Base-by-base conservation (phyloP, 2,329 filamentous ascomycete genomes). In the Microsporum audouinii region DNA sequence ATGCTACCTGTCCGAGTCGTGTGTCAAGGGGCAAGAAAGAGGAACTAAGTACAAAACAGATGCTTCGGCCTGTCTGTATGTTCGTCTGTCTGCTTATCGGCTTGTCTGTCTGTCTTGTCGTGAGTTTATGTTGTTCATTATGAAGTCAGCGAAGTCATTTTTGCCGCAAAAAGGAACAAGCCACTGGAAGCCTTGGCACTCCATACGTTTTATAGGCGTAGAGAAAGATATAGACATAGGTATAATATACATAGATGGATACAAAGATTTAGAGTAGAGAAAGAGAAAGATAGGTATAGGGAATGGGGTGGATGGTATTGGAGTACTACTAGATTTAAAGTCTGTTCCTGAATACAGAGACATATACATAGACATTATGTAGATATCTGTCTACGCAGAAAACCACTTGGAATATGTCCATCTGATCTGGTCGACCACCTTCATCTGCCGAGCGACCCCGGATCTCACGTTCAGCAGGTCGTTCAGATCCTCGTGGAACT, bases 341-440 rank as follows among this genome's bases (percentile, higher is more conserved):
- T 23, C 17, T 23, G 1, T 23, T 23, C 17, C 17, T 23, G 17
- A 23, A 23, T 23, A 23, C 17, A 23, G 17, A 43, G 14, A 12
- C 17, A 43, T 39, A 39, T 41, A 41, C 12, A 27, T 39, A 39
- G 10, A 41, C 2, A 27, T n/a, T 2, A 56, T 36, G 1, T 33
- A n/a, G 7, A 14, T 56, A 36, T 4, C 8, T 8, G 8, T 38
- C 55, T 57, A 57, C 36, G 61, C 70, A 34, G 56, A 47, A 59
- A 89, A 71, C 87, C 88, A 96, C 71, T 86, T 86, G 1, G 84
- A 84, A 77, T 96, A 97, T 2, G 88, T 88, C 92, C 94, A 97
- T 64, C 89, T 82, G 66, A 97, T 90, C 63, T 94, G 82, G 67
- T 91, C 84, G 60, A 96, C 77, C 49, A 92, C 88, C 71, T 84